Evolutionary conservation across 2,329 filamentous ascomycete species (phyloP).

Genomic region (Orbilia oligospora): DNA sequence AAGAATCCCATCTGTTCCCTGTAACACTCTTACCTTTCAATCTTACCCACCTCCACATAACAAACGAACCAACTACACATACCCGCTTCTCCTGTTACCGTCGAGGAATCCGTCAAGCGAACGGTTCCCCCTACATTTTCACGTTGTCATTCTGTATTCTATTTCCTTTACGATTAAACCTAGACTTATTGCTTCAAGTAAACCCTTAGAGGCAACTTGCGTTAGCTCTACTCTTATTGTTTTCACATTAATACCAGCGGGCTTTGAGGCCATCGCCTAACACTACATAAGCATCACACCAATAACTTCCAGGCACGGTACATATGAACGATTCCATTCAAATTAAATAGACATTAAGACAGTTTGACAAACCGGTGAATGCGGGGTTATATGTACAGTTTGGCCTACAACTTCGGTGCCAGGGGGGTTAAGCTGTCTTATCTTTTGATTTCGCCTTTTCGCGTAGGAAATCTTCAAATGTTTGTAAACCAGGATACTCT

Average conservation of each 20-base stretch:
- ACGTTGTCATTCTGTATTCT: background rate
- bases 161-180: background rate
- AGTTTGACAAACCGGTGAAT: background rate
- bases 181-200: background rate
- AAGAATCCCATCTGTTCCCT: background rate
- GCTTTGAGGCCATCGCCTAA: too few relatives aligned
- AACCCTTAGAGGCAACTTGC: background rate
- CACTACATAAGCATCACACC: too few relatives aligned
- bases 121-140: background rate
- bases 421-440: conserved; percentile 26
- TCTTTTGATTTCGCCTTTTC: conserved; percentile 61
- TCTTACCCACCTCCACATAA: background rate
- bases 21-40: background rate
- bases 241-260: background rate
- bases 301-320: too few relatives aligned
- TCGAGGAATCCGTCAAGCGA: background rate
- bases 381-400: background rate
- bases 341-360: conserved; percentile 2
- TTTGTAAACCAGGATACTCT: conserved; percentile 65
- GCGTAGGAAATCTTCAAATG: conserved; percentile 67
- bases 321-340: background rate
- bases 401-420: too few relatives aligned
- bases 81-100: background rate
- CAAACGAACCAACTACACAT: background rate
- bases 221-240: background rate